phyloP scores from a whole-genome alignment of 2,329 filamentous ascomycete species.

The Orbilia brochopaga region DNA sequence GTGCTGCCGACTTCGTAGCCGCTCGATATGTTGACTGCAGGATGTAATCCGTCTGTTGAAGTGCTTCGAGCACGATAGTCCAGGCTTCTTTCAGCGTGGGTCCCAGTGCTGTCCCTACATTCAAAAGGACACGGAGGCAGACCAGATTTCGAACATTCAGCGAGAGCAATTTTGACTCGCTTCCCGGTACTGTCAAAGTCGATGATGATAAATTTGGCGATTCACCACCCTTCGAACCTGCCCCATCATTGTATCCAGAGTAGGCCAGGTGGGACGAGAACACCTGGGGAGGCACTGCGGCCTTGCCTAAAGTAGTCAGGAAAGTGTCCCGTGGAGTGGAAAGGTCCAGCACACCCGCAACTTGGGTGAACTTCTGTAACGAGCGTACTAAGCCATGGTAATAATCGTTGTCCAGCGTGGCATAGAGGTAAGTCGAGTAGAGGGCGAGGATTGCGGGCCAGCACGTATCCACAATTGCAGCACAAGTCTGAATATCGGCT shows the following conservation, averaged over 20 bases:
- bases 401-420: conserved; percentile 87
- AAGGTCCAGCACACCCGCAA: conserved; percentile 84
- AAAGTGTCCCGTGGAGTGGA: conserved; percentile 90
- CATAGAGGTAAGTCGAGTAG: conserved; percentile 93
- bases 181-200: conserved; percentile 14
- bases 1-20: conserved; percentile 50
- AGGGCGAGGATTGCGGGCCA: conserved; percentile 96
- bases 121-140: conserved; percentile 88
- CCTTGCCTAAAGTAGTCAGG: conserved; percentile 89
- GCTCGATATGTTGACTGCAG: conserved; percentile 65
- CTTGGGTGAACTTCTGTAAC: conserved; percentile 94
- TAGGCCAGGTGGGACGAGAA: conserved; percentile 58
- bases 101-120: conserved; percentile 90
- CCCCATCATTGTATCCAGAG: conserved; percentile 54
- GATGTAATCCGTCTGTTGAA: conserved; percentile 91
- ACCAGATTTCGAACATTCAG: conserved; percentile 88
- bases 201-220: conserved; percentile 50
- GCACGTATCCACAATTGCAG: conserved; percentile 83
- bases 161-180: conserved; percentile 59
- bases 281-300: conserved; percentile 83
- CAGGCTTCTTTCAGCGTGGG: conserved; percentile 84
- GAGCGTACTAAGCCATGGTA: conserved; percentile 90
- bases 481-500: conserved; percentile 75
- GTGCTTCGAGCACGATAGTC: conserved; percentile 86
- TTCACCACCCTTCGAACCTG: conserved; percentile 56